Evolutionary conservation across 192 early-diverging fungal species (phyloP), one percentile per base, ranked within the genome.

Genomic region (Backusella liffmaniae): DNA sequence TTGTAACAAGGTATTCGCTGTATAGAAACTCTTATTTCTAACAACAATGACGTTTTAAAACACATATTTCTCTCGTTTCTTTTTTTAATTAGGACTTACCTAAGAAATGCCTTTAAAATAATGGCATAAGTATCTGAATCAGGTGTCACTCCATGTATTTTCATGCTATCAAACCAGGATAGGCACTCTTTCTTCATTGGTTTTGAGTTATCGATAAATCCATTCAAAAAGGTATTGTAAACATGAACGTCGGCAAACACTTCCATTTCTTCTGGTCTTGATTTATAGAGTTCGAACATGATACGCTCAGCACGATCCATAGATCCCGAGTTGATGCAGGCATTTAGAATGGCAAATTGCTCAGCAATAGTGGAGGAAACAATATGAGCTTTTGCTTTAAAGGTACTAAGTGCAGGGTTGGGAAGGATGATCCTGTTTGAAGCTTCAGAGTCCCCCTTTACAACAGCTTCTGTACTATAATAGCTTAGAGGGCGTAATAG

Each of bases 201-300:
- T 3, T 88, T 86, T 66, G 80, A 71, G 30, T 76, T 85, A n/a
- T 79, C 77, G 66, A 92, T 78, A 59, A 93, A 88, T 9, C 90
- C 91, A 62, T 91, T 88, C n/a, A 98, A 80, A 37, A 98, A 93
- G 39, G 92, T 89, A 79, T 98, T 98, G 79, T 96, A 88, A 46
- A 96, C 83, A 15, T 86, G 82, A 13, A 88, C 91, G 42, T 94
- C 91, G 4, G 88, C 89, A 13, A 89, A 79, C 34, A 91, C 82
- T 39, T 84, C 75, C 93, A 94, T 93, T 65, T 94, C 93, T 32
- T 84, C 84, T 3, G 90, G 84, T 73, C 92, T 89, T 72, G 86
- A 84, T 67, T 85, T 88, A 73, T 90, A 85, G 29, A 94, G 77
- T 29, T 91, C 85, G 5, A 84, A 65, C 71, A 95, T 88, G 37